Evolutionary conservation across 2,329 filamentous ascomycete genomes (phyloP).

Genomic region (Helotiales sp.): DNA sequence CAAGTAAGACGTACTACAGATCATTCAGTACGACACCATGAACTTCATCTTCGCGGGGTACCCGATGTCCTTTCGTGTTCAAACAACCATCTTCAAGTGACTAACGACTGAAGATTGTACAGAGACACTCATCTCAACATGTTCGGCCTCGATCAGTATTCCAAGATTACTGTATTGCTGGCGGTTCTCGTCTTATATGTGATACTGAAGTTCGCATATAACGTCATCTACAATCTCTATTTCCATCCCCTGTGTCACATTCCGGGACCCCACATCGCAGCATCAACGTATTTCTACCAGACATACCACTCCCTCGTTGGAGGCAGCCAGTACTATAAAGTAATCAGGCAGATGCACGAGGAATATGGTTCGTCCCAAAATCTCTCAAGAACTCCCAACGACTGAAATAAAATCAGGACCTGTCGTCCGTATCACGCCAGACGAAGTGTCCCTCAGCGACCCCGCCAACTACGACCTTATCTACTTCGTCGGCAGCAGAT

Average conservation of each 20-base stretch:
- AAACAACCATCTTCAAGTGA: no score
- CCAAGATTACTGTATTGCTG: background rate
- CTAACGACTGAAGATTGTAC: no score
- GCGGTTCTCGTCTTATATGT: background rate
- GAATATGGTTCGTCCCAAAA: constrained; percentile 18
- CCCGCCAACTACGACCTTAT: constrained; percentile 30
- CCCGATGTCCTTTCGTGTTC: no score
- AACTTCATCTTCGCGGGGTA: no score
- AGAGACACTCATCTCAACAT: background rate
- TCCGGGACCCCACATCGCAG: constrained; percentile 27
- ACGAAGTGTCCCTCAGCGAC: constrained; percentile 32
- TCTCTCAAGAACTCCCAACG: background rate
- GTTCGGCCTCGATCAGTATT: background rate
- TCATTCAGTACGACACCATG: no score
- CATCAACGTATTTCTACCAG: constrained; percentile 23
- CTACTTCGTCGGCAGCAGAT: constrained; percentile 23
- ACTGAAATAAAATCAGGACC: constrained; percentile 21
- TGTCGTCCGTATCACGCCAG: constrained; percentile 33
- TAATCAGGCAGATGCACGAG: constrained; percentile 21
- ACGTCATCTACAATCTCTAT: constrained; percentile 17
- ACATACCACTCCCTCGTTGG: constrained; percentile 18
- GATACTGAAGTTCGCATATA: background rate
- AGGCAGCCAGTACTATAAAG: constrained; percentile 15
- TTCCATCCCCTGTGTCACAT: constrained; percentile 22
- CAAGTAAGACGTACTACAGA: no score